phyloP scores from a whole-genome alignment of 2,329 filamentous ascomycete species.

The Helotiales sp. region DNA sequence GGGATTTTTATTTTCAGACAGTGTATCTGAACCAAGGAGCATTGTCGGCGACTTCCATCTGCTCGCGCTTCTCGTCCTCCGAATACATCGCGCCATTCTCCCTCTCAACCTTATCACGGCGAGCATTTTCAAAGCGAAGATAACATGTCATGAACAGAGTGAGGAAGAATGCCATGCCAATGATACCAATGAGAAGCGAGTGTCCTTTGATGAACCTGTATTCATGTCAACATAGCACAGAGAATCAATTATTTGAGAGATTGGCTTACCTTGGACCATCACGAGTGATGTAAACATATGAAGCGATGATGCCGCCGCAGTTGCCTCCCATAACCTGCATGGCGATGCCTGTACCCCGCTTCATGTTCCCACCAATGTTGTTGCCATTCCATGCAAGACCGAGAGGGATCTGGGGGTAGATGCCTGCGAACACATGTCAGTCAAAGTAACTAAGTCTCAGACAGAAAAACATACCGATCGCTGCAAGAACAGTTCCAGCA shows the following conservation, averaged over 20 bases:
- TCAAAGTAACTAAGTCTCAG: not conserved
- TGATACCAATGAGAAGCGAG: slow-evolving; percentile 39
- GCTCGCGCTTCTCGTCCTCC: slow-evolving; percentile 18
- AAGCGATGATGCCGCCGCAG: slow-evolving; percentile 26
- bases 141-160: slow-evolving; percentile 49
- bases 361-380: slow-evolving; percentile 60
- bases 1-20: too few relatives aligned
- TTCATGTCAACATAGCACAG: not conserved
- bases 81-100: not conserved
- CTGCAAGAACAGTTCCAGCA: slow-evolving; percentile 50
- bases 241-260: too few relatives aligned
- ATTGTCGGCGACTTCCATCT: slow-evolving; percentile 21
- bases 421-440: slow-evolving; percentile 39
- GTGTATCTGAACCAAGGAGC: slow-evolving; percentile 26
- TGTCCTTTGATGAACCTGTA: slow-evolving; percentile 28
- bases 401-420: slow-evolving; percentile 50
- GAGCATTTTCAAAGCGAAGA: slow-evolving; percentile 51
- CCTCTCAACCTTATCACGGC: slow-evolving; percentile 44
- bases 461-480: slow-evolving; percentile 23
- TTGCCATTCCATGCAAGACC: slow-evolving; percentile 60
- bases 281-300: slow-evolving; percentile 24
- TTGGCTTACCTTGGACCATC: slow-evolving; percentile 14
- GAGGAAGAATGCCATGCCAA: slow-evolving; percentile 42
- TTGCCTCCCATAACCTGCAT: slow-evolving; percentile 57
- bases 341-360: slow-evolving; percentile 65